Conservation (phyloP, 2,329 filamentous ascomycete species). For the Leptosphaerulina australis region DNA sequence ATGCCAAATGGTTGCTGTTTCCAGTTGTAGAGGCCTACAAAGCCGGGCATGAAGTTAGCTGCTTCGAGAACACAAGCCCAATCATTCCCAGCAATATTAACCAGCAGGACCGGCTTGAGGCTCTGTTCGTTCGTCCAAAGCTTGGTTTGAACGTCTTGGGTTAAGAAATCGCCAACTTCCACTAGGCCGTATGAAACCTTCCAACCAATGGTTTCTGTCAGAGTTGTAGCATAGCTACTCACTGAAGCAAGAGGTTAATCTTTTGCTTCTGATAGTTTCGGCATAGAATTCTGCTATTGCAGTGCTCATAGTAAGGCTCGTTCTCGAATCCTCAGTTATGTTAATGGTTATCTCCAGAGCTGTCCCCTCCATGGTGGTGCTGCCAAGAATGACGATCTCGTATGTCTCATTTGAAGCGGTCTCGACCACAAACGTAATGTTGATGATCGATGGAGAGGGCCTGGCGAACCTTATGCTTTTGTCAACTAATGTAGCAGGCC, state of each 20-base stretch:
- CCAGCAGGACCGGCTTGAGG: neutral
- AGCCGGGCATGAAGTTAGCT: neutral
- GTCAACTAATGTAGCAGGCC: slow-evolving; percentile 3
- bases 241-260: no score
- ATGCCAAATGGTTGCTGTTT: neutral
- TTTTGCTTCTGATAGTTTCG: no score
- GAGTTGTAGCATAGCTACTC: no score
- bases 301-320: neutral
- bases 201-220: neutral
- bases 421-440: neutral
- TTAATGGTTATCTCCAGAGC: neutral
- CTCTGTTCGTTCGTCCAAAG: neutral
- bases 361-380: neutral
- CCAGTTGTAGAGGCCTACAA: neutral
- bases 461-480: neutral
- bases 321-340: neutral
- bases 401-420: neutral
- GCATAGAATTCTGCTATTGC: neutral
- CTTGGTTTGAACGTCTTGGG: neutral
- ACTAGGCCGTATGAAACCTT: neutral
- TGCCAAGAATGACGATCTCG: neutral
- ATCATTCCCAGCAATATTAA: slow-evolving; percentile 1
- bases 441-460: neutral
- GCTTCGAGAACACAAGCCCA: neutral
- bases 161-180: neutral